phyloP scores from a whole-genome alignment of 257 asterid species.

The Gynochthodes officinalis region DNA sequence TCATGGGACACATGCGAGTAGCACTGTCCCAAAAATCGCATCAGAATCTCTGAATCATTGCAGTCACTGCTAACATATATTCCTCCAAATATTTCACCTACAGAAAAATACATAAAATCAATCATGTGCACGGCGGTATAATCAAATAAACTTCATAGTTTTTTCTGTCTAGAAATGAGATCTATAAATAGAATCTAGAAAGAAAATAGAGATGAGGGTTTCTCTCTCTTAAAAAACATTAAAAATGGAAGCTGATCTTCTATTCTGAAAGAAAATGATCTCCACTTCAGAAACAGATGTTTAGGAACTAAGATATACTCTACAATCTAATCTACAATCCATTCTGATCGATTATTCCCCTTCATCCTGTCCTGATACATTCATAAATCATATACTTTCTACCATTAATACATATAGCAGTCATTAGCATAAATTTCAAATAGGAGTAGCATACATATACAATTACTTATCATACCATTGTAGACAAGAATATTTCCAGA shows the following conservation, averaged over 20 bases:
- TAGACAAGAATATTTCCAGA: slow-evolving; percentile 79
- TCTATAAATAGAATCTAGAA: neutral
- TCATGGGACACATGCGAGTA: slow-evolving; percentile 49
- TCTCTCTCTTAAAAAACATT: neutral
- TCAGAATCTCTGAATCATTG: slow-evolving; percentile 76
- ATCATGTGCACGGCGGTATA: neutral
- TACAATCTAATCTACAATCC: neutral
- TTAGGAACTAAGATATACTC: neutral
- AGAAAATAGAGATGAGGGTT: neutral
- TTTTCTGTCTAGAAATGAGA: neutral
- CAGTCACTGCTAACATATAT: slow-evolving; percentile 41
- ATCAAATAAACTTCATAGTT: neutral
- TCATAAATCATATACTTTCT: neutral
- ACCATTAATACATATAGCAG: neutral
- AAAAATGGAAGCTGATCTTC: neutral
- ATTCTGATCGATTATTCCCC: neutral
- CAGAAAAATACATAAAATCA: slow-evolving; percentile 8
- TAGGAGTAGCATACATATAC: neutral
- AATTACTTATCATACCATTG: slow-evolving; percentile 48
- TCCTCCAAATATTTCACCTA: slow-evolving; percentile 95
- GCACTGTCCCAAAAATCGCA: slow-evolving; percentile 64
- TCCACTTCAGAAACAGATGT: neutral
- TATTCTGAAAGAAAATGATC: neutral
- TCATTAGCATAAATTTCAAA: neutral
- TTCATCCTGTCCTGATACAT: neutral